These are phyloP conservation scores for Suillus placidus DNA, from an alignment of 768 basidiomycete genomes.

Conservation along the genomic window DNA sequence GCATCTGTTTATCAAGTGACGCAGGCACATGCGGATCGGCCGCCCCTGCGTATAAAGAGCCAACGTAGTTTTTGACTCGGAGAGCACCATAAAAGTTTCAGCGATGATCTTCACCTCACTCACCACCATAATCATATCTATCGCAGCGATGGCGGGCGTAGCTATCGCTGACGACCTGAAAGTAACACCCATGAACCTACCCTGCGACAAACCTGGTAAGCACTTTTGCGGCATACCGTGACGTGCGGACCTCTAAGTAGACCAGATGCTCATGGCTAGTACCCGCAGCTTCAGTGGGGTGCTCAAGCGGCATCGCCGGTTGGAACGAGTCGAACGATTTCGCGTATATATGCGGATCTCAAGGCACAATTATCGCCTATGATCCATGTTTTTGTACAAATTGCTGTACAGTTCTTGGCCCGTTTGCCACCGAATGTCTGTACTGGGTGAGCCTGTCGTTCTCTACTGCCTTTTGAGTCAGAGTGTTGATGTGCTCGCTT, in stretches of 20 bases:
- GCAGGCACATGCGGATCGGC: background rate
- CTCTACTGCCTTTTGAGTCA: background rate
- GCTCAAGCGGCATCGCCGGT: background rate
- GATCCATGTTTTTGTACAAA: background rate
- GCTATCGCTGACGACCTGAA: background rate
- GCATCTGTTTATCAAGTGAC: background rate
- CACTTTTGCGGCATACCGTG: background rate
- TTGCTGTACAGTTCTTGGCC: background rate
- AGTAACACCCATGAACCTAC: background rate
- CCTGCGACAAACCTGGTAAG: background rate
- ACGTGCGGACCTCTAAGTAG: background rate
- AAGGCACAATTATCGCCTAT: accelerated
- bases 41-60: background rate
- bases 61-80: background rate
- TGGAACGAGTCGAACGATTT: background rate
- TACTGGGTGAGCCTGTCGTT: background rate
- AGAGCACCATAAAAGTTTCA: background rate
- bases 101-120: background rate
- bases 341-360: background rate
- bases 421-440: background rate
- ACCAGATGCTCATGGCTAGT: background rate
- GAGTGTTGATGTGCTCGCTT: background rate
- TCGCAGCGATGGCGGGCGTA: background rate
- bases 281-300: background rate
- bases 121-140: background rate